phyloP scores from a whole-genome alignment of 1,284 basidiomycete genomes.

The Ustilago lituana region DNA sequence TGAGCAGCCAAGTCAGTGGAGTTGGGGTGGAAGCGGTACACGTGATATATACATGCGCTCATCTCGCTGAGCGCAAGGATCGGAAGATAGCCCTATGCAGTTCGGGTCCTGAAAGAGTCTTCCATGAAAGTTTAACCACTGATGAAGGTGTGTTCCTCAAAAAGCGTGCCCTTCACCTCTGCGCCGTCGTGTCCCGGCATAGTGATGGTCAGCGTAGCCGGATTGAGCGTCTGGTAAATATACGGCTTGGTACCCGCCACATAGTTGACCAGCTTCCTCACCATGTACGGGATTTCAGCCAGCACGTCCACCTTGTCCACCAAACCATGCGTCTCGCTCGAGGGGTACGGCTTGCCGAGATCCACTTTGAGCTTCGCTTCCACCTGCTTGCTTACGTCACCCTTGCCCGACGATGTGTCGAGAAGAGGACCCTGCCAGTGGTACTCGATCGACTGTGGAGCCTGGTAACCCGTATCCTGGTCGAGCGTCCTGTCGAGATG shows the following conservation, averaged over 20 bases:
- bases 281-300: conserved; percentile 90
- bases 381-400: conserved; percentile 33
- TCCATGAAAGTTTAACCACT: conserved; percentile 43
- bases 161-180: conserved; percentile 76
- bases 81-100: too few relatives aligned
- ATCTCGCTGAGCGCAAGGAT: too few relatives aligned
- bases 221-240: conserved; percentile 90
- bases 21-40: too few relatives aligned
- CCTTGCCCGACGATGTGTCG: conserved; percentile 37
- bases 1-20: too few relatives aligned
- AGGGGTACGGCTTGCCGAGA: conserved; percentile 57
- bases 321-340: conserved; percentile 73
- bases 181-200: conserved; percentile 69
- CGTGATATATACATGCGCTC: too few relatives aligned
- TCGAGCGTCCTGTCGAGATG: conserved; percentile 75
- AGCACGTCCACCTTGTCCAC: conserved; percentile 97
- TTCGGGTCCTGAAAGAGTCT: too few relatives aligned
- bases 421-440: conserved; percentile 81
- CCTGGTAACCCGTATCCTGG: conserved; percentile 82
- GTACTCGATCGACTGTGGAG: conserved; percentile 78
- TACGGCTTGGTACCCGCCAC: conserved; percentile 91
- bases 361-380: conserved; percentile 47
- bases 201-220: conserved; percentile 75
- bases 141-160: conserved; percentile 91
- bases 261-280: conserved; percentile 88